Percentiles rank a stretch among this genome's conserved stretches.
phyloP scores from a whole-genome alignment of 2,329 filamentous ascomycete genomes.

The Coleophoma eucalyptorum region DNA sequence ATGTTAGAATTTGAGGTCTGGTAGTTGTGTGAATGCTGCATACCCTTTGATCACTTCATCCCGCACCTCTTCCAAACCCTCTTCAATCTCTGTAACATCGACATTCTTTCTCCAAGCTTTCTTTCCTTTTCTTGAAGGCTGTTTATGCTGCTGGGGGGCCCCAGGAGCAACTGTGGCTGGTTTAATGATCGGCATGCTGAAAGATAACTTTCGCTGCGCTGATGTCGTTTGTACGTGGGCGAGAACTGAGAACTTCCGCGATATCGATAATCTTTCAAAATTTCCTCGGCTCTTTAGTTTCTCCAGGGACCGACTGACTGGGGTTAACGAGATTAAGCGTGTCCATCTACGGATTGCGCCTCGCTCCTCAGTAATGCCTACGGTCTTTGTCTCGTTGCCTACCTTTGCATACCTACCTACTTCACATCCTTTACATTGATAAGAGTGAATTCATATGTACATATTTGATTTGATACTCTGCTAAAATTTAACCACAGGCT shows the following conservation, averaged over 20 bases:
- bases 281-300: background rate
- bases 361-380: background rate
- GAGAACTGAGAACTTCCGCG: background rate
- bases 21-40: background rate
- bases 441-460: background rate
- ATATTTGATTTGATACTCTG: background rate
- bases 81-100: constrained; percentile 80
- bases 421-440: background rate
- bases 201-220: too few relatives aligned
- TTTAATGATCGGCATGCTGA: constrained; percentile 27
- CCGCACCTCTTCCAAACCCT: constrained; percentile 78
- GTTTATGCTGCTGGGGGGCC: constrained; percentile 77
- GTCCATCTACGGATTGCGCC: background rate
- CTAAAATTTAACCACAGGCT: background rate
- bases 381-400: background rate
- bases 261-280: background rate
- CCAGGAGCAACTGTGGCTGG: constrained; percentile 39
- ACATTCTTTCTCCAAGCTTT: constrained; percentile 99
- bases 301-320: background rate
- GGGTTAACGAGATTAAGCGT: background rate
- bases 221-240: background rate
- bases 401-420: background rate
- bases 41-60: constrained; percentile 91
- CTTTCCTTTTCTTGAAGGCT: constrained; percentile 94
- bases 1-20: constrained; percentile 6